phyloP scores from a whole-genome alignment of 2,329 filamentous ascomycete genomes.

The Massarina eburnea region DNA sequence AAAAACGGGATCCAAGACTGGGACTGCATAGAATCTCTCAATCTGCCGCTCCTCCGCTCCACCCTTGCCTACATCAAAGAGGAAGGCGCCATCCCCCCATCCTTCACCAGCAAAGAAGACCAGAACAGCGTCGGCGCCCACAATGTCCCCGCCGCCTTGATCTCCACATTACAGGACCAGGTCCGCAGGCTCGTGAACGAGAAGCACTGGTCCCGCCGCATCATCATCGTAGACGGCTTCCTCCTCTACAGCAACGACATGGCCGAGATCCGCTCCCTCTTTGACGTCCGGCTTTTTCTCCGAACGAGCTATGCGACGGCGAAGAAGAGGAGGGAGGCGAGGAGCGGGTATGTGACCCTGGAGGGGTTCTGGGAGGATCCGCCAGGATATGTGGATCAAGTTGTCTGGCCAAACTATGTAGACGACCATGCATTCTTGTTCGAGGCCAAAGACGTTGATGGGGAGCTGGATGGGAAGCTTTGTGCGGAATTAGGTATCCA shows the following conservation, averaged over 20 bases:
- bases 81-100: conserved; percentile 63
- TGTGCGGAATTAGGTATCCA: conserved; percentile 27
- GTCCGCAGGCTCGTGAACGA: conserved; percentile 15
- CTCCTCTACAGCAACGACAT: conserved; percentile 70
- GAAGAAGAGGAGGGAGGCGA: conserved; percentile 65
- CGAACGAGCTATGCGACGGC: conserved; percentile 64
- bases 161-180: conserved; percentile 41
- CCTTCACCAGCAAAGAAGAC: conserved; percentile 59
- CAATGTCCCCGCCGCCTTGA: conserved; percentile 27
- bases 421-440: conserved; percentile 81
- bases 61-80: conserved; percentile 70
- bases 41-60: conserved; percentile 67
- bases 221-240: conserved; percentile 83
- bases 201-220: conserved; percentile 24
- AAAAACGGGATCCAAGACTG: conserved; percentile 71
- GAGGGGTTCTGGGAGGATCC: conserved; percentile 96
- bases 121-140: conserved; percentile 55
- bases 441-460: conserved; percentile 65
- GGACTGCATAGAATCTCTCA: conserved; percentile 82
- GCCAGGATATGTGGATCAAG: conserved; percentile 86
- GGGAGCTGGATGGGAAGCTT: conserved; percentile 51
- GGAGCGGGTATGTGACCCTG: conserved; percentile 74
- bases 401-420: conserved; percentile 96
- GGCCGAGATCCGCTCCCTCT: conserved; percentile 54
- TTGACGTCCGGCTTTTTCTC: conserved; percentile 80